Percentiles rank a stretch among this genome's conserved stretches.
These are phyloP conservation scores for Stephanodiscus minutulus DNA, from an alignment of 108 stramenopile species.

Conservation along the genomic window DNA sequence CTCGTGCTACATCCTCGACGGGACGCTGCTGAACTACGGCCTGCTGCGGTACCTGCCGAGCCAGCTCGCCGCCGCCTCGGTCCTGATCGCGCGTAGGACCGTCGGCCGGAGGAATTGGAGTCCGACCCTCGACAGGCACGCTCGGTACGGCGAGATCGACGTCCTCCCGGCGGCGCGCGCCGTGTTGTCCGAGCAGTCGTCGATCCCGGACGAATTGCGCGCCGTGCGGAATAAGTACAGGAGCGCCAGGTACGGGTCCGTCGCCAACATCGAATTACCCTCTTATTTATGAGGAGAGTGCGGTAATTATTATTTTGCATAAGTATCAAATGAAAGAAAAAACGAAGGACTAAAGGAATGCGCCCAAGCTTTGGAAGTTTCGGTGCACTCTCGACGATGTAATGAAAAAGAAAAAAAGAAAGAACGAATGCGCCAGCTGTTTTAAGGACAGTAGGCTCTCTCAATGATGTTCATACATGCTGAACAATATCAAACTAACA, in stretches of 20 bases:
- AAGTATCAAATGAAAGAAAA: background rate
- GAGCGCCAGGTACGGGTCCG: slow-evolving; percentile 54
- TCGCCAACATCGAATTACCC: slow-evolving; percentile 51
- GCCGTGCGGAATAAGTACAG: slow-evolving; percentile 82
- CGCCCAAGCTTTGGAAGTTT: slow-evolving; percentile 8
- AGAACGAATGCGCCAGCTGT: no score
- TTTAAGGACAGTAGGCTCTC: no score
- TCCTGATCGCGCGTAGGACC: slow-evolving; percentile 81
- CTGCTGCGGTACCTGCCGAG: slow-evolving; percentile 88
- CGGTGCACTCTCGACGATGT: background rate
- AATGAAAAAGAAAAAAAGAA: no score
- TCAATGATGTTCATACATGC: no score
- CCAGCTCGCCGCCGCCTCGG: slow-evolving; percentile 86
- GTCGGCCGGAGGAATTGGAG: slow-evolving; percentile 81
- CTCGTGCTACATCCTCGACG: slow-evolving; percentile 85
- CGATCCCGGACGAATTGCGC: slow-evolving; percentile 42
- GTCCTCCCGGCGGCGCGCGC: slow-evolving; percentile 71
- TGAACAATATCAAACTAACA: no score
- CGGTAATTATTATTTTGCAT: background rate
- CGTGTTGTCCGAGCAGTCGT: slow-evolving; percentile 49
- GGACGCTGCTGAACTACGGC: slow-evolving; percentile 84
- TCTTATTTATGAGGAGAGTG: slow-evolving; percentile 42
- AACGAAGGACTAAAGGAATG: background rate
- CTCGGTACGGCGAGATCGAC: slow-evolving; percentile 80
- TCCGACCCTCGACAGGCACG: slow-evolving; percentile 83